Evolutionary conservation across 495 filamentous ascomycete species (phyloP), one percentile per base, ranked within the genome.

Genomic region (Poronia punctata): DNA sequence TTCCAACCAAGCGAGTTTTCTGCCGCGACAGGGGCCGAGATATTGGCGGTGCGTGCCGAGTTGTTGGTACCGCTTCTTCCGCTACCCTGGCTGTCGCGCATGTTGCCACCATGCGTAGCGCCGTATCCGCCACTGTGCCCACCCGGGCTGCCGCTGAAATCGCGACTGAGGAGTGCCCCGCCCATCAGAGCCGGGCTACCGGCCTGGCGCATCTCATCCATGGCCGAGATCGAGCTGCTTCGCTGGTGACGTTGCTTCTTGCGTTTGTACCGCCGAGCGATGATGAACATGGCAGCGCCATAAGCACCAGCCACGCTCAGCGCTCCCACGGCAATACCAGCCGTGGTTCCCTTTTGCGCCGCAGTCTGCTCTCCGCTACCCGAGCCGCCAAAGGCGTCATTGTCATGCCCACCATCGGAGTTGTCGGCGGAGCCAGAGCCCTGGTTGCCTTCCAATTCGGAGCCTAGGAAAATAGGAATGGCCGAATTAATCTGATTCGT

Each of bases 1-100:
- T 95, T 96, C 92, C 92, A 98, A 48, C 92, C 92, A 46, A 98
- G 77, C 37, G 88, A 95, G 70, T 98, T 98, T 72, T 95, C 92
- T 28, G 89, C 86, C 72, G 90, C 93, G 43, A 98, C 85, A 3
- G 92, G 92, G 35, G 78, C 80, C 28, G 80, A 84, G 49, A 88
- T 88, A 57, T 75, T 73, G 47, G 74, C 65, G 35, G 79, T 80
- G 50, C 82, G 69, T 35, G 82, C 82, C 58, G 84, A 86, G 71
- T 78, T 78, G 60, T 81, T 80, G 59, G 80, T 80, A 16, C 74
- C 76, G 53, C 79, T 84, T 46, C 82, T 71, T 49, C 72, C 74
- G 52, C 79, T 87, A 51, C 83, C 74, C 32, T 85, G 75, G 52
- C 82, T 84, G 42, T 78, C 71, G 39, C 76, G 64, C 39, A 71